Conservation (phyloP, 2,329 filamentous ascomycete genomes). For the Colletotrichum endophyticum region DNA sequence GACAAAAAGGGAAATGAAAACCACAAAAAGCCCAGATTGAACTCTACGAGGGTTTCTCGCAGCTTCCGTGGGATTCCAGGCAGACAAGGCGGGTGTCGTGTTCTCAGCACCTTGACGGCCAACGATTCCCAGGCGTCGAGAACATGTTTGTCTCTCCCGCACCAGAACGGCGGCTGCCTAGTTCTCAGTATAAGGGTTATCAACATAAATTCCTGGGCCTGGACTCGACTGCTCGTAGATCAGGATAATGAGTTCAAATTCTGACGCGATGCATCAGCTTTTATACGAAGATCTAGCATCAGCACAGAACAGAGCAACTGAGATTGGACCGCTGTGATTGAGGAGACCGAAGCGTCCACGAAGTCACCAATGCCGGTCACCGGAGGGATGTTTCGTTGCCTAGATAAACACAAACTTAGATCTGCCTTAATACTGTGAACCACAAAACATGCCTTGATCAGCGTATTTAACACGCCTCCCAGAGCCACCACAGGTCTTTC, state of each 20-base stretch:
- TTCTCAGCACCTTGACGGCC: not conserved
- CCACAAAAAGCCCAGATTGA: too few species aligned
- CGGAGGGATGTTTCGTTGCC: too few species aligned
- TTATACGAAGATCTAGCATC: not conserved
- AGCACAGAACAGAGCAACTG: not conserved
- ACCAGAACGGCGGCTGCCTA: not conserved
- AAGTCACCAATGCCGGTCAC: not conserved
- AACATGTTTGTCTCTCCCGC: accelerated
- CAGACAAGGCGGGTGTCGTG: not conserved
- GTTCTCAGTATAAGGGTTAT: not conserved
- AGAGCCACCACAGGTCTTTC: too few species aligned
- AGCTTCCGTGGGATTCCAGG: accelerated
- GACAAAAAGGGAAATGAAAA: too few species aligned
- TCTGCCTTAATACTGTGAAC: too few species aligned
- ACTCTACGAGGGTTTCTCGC: accelerated
- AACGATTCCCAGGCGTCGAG: not conserved
- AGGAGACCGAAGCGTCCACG: not conserved
- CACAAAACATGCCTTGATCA: too few species aligned
- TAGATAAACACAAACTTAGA: too few species aligned
- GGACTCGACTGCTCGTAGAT: too few species aligned
- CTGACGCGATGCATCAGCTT: not conserved
- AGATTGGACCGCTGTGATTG: accelerated
- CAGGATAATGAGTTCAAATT: not conserved
- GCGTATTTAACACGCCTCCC: too few species aligned
- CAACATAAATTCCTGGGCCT: too few species aligned